phyloP scores from a whole-genome alignment of 306 rosid species.

The Corylus americana region DNA sequence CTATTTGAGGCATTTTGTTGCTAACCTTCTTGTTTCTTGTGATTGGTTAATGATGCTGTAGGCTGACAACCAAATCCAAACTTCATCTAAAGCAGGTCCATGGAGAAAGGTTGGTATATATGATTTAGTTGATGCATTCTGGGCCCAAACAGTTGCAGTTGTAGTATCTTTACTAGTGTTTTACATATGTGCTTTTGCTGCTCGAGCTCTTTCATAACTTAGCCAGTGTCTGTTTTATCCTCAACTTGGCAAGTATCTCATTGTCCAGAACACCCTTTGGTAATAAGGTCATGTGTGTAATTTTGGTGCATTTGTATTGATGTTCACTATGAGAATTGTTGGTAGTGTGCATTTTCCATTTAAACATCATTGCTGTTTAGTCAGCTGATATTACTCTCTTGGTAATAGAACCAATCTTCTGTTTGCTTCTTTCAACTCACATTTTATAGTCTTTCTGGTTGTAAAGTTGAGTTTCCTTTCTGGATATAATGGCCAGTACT shows the following conservation, averaged over 20 bases:
- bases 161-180: conserved; percentile 10
- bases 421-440: background rate
- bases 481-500: conserved; percentile 19
- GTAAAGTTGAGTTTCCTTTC: conserved; percentile 8
- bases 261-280: background rate
- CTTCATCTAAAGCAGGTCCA: conserved; percentile 89
- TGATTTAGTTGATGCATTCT: conserved; percentile 20
- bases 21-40: conserved; percentile 26
- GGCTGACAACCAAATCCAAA: conserved; percentile 72
- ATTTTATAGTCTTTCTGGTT: background rate
- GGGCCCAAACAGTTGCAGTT: conserved; percentile 10
- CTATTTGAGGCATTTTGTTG: conserved; percentile 17
- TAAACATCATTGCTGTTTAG: background rate
- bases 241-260: background rate
- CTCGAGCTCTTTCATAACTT: conserved; percentile 19
- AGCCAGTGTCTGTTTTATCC: conserved; percentile 7
- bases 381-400: background rate
- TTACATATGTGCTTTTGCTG: conserved; percentile 17
- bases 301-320: background rate
- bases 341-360: no score
- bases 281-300: background rate
- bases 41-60: conserved; percentile 36
- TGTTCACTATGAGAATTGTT: background rate
- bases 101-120: conserved; percentile 91
- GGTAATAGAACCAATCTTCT: background rate